Base-by-base conservation (phyloP, 1,139 yeast species). In the Geotrichum bryndzae region DNA sequence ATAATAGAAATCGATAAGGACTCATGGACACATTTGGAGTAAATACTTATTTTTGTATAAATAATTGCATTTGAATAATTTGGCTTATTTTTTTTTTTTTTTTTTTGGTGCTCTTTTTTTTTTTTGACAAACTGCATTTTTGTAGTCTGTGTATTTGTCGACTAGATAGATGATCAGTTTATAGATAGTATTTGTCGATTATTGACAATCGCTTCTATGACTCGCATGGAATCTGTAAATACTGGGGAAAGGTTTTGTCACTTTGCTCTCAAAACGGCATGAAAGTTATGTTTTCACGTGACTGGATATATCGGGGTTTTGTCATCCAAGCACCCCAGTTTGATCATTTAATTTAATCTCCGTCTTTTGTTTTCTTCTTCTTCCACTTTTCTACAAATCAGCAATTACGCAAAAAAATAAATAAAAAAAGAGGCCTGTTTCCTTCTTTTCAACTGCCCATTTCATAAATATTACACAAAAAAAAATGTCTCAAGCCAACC, bases 401-500 rank as follows among this genome's bases (percentile, higher is more conserved):
- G 18, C 8, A 41, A 41, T n/a, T 15, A 41, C 4, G 48, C 18
- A 15, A 41, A 41, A 41, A 41, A 41, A 41, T 3, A 41, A 41
- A 41, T n/a, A 41, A 41, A 38, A 13, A n/a, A 41, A n/a, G 3
- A 41, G 7, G 7, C 8, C 23, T 33, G 1, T 51, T 51, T 3
- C 4, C 18, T 27, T 51, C 33, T 27, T 11, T 27, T 22, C 53
- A n/a, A 51, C 29, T 27, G n/a, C 11, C 53, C 18, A 11, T 27
- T 51, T 27, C 4, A n/a, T 10, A 27, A 25, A 7, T 15, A 23
- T 27, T 25, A 22, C 35, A 3, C 41, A 54, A 10, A 27, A 15
- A 25, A 57, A 38, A 56, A 61, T 61, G 64, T 61, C 64, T 46
- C 64, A 61, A 56, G 38, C 60, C 11, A 59, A 59, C n/a, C 64